phyloP scores from a whole-genome alignment of 1,284 basidiomycete species.

The Earliella scabrosa region DNA sequence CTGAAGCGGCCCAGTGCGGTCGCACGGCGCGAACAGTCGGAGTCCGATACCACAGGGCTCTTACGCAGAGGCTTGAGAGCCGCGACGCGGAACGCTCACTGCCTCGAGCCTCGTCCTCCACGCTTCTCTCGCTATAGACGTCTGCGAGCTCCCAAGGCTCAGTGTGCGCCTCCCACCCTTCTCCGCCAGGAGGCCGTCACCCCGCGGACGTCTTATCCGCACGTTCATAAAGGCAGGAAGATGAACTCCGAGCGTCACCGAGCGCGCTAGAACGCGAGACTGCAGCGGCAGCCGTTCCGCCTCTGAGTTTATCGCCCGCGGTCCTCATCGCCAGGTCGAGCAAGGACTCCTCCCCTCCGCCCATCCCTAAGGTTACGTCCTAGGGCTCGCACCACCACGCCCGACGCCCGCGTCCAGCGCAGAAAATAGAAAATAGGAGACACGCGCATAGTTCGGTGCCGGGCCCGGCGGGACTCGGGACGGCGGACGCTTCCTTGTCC shows the following conservation, averaged over 20 bases:
- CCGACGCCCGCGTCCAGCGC: background rate
- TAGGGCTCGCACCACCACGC: background rate
- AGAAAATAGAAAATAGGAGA: background rate
- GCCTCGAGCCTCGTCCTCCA: background rate
- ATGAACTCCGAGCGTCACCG: background rate
- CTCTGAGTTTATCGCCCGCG: background rate
- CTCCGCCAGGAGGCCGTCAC: background rate
- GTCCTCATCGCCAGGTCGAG: background rate
- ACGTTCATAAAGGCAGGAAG: background rate
- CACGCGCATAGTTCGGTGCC: constrained; percentile 4
- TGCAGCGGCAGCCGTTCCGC: too few relatives aligned
- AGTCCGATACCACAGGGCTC: background rate
- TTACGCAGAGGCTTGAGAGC: background rate
- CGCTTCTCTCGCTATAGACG: background rate
- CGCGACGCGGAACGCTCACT: background rate
- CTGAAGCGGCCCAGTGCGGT: background rate
- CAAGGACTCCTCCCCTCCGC: background rate
- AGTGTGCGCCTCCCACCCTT: background rate
- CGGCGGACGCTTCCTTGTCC: background rate
- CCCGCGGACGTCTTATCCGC: background rate
- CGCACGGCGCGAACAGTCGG: background rate
- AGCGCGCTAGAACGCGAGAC: background rate
- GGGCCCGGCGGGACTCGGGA: constrained; percentile 7
- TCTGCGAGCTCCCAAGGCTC: background rate
- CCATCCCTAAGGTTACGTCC: background rate